phyloP scores from a whole-genome alignment of 352 stramenopile species.

The Chrysophaeum taylorii region DNA sequence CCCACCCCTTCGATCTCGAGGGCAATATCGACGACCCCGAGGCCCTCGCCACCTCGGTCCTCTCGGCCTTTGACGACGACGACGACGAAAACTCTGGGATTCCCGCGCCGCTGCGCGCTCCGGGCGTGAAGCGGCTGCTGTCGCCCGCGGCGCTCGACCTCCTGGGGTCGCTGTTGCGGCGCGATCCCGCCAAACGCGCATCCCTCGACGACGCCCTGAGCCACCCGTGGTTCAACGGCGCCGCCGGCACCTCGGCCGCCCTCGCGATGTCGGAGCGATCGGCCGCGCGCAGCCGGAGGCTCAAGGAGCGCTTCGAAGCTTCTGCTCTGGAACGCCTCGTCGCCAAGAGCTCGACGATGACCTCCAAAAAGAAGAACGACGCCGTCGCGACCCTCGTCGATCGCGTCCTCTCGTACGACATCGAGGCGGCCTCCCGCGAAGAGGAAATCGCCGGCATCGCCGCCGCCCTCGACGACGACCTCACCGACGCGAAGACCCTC shows the following conservation, averaged over 20 bases:
- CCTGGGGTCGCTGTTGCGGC: neutral
- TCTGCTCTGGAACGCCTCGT: no score
- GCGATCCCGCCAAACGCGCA: neutral
- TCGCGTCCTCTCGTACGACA: neutral
- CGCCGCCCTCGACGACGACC: neutral
- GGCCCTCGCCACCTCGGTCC: neutral
- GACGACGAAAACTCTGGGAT: neutral
- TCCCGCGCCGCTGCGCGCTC: neutral
- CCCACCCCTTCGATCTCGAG: neutral
- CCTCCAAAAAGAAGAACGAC: no score
- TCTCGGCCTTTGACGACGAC: neutral
- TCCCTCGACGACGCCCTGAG: neutral
- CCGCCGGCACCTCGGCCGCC: neutral
- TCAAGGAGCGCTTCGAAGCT: neutral
- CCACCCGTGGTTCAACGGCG: neutral
- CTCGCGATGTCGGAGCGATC: neutral
- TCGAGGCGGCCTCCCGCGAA: neutral
- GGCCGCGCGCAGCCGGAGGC: neutral
- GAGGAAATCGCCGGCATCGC: neutral
- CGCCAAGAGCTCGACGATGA: no score
- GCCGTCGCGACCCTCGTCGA: neutral
- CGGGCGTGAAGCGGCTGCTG: neutral
- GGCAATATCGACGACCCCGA: neutral
- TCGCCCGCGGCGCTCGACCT: neutral
- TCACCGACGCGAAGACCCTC: neutral